Evolutionary conservation across 1,284 basidiomycete species (phyloP), one percentile per base, ranked within the genome.

Genomic region (Anthracocystis walkeri): DNA sequence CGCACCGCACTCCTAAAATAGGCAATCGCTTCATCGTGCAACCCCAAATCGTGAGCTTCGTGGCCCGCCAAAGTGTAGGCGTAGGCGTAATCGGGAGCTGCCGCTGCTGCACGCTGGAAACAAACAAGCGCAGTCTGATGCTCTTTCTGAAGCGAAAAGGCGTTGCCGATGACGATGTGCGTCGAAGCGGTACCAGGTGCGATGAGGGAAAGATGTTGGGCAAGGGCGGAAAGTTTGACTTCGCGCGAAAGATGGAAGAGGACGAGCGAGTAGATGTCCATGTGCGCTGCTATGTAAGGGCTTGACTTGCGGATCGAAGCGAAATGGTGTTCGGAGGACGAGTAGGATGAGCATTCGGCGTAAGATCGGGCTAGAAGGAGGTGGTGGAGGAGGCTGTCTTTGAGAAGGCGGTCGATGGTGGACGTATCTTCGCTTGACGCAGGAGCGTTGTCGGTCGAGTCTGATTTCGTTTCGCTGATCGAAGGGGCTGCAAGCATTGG

Each of bases 231-330:
- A 3, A 85, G 75, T 44, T 66, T 69, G 40, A 81, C 81, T 48
- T 85, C 82, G 60, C 83, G 78, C n/a, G 82, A 78, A 31, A 85
- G 75, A 53, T 85, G 83, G 64, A 80, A 85, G 27, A 84, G 81
- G n/a, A 81, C 78, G 16, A 83, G 74, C 14, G 80, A 81, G 62
- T 67, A 84, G 50, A 84, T 73, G 65, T 84, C 82, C 82, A 83
- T 83, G 63, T 80, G 79, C 18, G 67, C 48, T 3, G 72, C 57
- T 12, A 76, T 50, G 62, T 42, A 74, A 3, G 82, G 82, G 44
- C 80, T 77, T 18, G 62, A 59, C 29, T 62, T 68, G 27, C 77
- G 73, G 3, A 67, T 74, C 5, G 58, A 49, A 4, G 53, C 50
- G 48, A 84, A 84, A 51, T 82, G 77, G 48, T 25, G 51, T 56